Base-by-base conservation (phyloP, 2,329 filamentous ascomycete species). In the Dothideomycetidae sp. region DNA sequence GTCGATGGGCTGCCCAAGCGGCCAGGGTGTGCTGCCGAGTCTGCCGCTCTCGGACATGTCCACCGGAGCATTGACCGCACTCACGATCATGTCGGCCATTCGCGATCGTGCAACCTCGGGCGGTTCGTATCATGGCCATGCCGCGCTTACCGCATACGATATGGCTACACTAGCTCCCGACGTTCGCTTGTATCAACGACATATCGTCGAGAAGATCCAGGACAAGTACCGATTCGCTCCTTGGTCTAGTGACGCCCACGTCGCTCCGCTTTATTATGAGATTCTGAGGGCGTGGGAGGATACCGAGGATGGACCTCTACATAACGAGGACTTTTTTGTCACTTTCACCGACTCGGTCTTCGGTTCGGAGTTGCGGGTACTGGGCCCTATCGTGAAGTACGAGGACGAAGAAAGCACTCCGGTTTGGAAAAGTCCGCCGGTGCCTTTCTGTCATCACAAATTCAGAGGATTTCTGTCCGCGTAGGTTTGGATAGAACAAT, bases 11-110 rank as follows among this genome's bases (percentile, higher is more conserved):
- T 51, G 49, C 16, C 41, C 45, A 3, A 44, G 48, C 23, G 41
- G 45, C 23, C 43, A 47, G 41, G 42, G 44, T 23, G 47, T 54
- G 1, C 36, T 54, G 18, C 52, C 51, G 4, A 42, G 41, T 33
- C 33, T 55, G 29, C 52, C 52, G n/a, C 42, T 54, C 15, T 43
- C 46, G 1, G 52, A 54, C 34, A 52, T 53, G 50, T 44, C 45
- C 7, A 52, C 52, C 3, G 52, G 52, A 43, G 2, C 43, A 45
- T 5, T 40, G 51, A n/a, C n/a, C n/a, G n/a, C n/a, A n/a, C n/a
- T n/a, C n/a, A n/a, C n/a, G n/a, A n/a, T n/a, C n/a, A n/a, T n/a
- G n/a, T n/a, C n/a, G n/a, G n/a, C n/a, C n/a, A n/a, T n/a, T n/a
- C n/a, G n/a, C n/a, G n/a, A n/a, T n/a, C n/a, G n/a, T n/a, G n/a